Percentiles rank a stretch among this genome's conserved stretches.
These are phyloP conservation scores for Colletotrichum higginsianum DNA, from an alignment of 2,329 filamentous ascomycete species.

Conservation along the genomic window DNA sequence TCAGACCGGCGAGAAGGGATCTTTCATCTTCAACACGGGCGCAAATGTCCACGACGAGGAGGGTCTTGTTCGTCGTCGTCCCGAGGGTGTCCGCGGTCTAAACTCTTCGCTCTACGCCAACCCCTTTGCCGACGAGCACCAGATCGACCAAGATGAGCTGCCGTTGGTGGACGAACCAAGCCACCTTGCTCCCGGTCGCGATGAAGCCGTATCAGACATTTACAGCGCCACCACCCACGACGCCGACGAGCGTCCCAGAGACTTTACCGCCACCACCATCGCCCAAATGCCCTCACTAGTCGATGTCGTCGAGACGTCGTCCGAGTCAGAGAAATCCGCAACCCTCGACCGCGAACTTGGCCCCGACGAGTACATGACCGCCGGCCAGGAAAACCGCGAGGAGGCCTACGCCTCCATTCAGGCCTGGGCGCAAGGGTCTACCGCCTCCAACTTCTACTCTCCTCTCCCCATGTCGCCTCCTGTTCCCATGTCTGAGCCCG, in stretches of 20 bases:
- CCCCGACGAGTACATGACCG: constrained; percentile 67
- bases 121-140: constrained; percentile 72
- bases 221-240: constrained; percentile 70
- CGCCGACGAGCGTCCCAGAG: constrained; percentile 44
- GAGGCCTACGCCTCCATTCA: constrained; percentile 74
- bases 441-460: constrained; percentile 69
- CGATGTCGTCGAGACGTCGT: constrained; percentile 47
- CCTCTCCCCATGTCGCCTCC: constrained; percentile 69
- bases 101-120: constrained; percentile 66
- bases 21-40: constrained; percentile 72
- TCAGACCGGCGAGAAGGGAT: constrained; percentile 65
- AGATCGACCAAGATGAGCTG: constrained; percentile 65
- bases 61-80: constrained; percentile 65
- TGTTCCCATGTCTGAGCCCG: constrained; percentile 66
- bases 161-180: constrained; percentile 50
- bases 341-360: constrained; percentile 52
- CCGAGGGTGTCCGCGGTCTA: constrained; percentile 62
- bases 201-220: constrained; percentile 67
- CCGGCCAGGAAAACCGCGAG: constrained; percentile 61
- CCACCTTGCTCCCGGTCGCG: constrained; percentile 60
- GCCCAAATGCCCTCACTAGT: constrained; percentile 50
- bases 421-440: constrained; percentile 73
- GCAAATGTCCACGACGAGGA: constrained; percentile 60
- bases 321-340: constrained; percentile 35
- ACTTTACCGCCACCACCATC: constrained; percentile 45